Evolutionary conservation across 495 filamentous ascomycete genomes (phyloP).

Genomic region (Penicillium parvum): DNA sequence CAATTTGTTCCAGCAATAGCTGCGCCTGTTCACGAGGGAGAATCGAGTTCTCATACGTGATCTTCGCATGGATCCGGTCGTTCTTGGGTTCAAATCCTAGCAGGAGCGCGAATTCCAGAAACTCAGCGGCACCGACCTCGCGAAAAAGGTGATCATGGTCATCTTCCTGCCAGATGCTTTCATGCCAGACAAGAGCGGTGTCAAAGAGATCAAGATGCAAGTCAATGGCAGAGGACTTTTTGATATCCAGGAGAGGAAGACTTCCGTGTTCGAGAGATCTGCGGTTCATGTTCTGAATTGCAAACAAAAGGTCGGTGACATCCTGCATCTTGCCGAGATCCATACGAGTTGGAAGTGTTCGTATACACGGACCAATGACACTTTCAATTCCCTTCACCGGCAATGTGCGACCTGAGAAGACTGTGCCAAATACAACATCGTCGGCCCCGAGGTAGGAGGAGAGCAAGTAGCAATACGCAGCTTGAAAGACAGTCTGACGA

Average conservation of each 20-base stretch:
- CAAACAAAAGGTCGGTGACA: slow-evolving; percentile 53
- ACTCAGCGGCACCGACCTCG: slow-evolving; percentile 54
- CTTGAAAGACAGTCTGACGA: slow-evolving; percentile 62
- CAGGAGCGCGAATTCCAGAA: slow-evolving; percentile 67
- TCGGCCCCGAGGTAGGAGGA: slow-evolving; percentile 51
- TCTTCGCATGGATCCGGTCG: slow-evolving; percentile 37
- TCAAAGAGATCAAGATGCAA: slow-evolving; percentile 56
- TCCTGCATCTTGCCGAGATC: slow-evolving; percentile 41
- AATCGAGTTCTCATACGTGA: slow-evolving; percentile 48
- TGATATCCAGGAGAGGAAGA: slow-evolving; percentile 63
- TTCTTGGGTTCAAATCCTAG: slow-evolving; percentile 62
- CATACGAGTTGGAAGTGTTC: slow-evolving; percentile 62
- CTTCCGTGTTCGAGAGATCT: slow-evolving; percentile 54
- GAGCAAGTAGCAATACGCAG: slow-evolving; percentile 60
- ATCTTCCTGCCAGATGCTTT: slow-evolving; percentile 49
- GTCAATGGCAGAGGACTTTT: slow-evolving; percentile 46
- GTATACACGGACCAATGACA: slow-evolving; percentile 68
- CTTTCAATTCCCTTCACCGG: slow-evolving; percentile 62
- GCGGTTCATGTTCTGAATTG: slow-evolving; percentile 56
- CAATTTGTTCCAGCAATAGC: slow-evolving; percentile 55
- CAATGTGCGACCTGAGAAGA: slow-evolving; percentile 69
- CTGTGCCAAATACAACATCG: slow-evolving; percentile 67
- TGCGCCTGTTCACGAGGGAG: slow-evolving; percentile 47
- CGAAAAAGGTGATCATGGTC: slow-evolving; percentile 28
- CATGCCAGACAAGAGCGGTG: slow-evolving; percentile 72